A percentile compares a stretch with the other conserved stretches of the same genome.
Conservation (phyloP, 2,329 filamentous ascomycete genomes). For the Emergomyces africanus region DNA sequence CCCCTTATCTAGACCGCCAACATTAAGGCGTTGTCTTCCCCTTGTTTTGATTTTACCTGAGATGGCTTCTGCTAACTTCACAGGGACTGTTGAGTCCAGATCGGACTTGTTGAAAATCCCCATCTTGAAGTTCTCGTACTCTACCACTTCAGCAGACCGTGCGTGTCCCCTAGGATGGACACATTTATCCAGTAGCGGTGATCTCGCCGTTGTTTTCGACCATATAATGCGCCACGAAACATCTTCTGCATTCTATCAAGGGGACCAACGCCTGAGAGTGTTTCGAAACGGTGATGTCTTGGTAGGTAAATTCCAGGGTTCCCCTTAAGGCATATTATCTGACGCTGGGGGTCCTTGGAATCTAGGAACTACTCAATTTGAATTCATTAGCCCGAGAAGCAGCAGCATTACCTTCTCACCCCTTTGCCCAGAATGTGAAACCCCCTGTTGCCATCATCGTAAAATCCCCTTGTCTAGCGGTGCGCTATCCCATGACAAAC, state of each 20-base stretch:
- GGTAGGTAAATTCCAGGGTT: conserved; percentile 14
- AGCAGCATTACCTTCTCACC: conserved; percentile 7
- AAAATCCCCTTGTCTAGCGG: conserved; percentile 33
- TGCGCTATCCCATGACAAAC: conserved; percentile 28
- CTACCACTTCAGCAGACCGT: conserved; percentile 25
- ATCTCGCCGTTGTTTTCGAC: conserved; percentile 26
- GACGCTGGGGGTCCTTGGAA: background rate
- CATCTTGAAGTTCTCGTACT: conserved; percentile 33
- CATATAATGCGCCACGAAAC: conserved; percentile 9
- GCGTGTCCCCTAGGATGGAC: conserved; percentile 31
- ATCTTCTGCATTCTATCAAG: conserved; percentile 6
- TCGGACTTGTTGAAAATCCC: conserved; percentile 7
- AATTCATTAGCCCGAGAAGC: conserved; percentile 20
- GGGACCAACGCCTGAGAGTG: conserved; percentile 22
- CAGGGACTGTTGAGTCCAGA: background rate
- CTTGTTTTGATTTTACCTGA: background rate
- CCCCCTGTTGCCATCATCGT: conserved; percentile 29
- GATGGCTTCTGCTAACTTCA: conserved; percentile 1
- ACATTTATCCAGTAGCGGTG: conserved; percentile 27
- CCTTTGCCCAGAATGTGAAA: conserved; percentile 14
- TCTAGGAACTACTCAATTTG: conserved; percentile 32
- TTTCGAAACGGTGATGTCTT: conserved; percentile 22
- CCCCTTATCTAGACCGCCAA: background rate
- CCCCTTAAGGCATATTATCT: background rate
- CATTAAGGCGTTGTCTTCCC: background rate